Base-by-base conservation (phyloP, 768 basidiomycete species). In the Pilatotrama ljubarskyi region DNA sequence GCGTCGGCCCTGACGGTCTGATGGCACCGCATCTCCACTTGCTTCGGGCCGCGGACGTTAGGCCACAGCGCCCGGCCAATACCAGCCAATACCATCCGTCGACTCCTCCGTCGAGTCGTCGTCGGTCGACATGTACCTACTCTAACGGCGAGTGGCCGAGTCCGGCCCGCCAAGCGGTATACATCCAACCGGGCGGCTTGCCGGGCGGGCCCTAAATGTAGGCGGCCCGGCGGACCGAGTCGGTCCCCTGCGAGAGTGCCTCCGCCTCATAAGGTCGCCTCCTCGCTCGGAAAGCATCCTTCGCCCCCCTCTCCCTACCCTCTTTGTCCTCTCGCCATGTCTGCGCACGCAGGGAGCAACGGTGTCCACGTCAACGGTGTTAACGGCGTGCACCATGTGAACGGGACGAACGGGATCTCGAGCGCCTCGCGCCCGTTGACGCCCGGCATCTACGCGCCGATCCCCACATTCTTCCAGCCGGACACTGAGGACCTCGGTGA, bases 401-500 rank as follows among this genome's bases (percentile, higher is more conserved):
- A 58, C 20, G 60, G 60, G 15, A 43, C 49, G 46, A 60, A 57
- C 26, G 59, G 59, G 43, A 40, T 50, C 11, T 24, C 41, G n/a
- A 22, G 43, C 44, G 42, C 51, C 20, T 70, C 75, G 57, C 86
- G 90, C 55, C 80, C 82, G 17, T 77, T 96, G 64, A 82, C 77
- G 55, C 73, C 91, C 22, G 93, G 94, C 43, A 83, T 96, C 57
- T 95, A 82, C 74, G 88, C 90, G 10, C 95, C 95, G 32, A 84
- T 96, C 67, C 91, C 88, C 32, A 84, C 93, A 15, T 95, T 96
- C 78, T 95, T 93, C 79, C 72, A 85, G 18, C 78, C 80, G 1
- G 82, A 79, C 36, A 82, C 86, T 41, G 91, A 95, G 73, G 92
- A 95, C 65, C 82, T 96, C 55, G 93, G 93, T 91, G 67, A 69